A percentile compares a stretch with the other conserved stretches of the same genome.
Conservation (phyloP, 352 stramenopile genomes). For the Phytophthora colocasiae region DNA sequence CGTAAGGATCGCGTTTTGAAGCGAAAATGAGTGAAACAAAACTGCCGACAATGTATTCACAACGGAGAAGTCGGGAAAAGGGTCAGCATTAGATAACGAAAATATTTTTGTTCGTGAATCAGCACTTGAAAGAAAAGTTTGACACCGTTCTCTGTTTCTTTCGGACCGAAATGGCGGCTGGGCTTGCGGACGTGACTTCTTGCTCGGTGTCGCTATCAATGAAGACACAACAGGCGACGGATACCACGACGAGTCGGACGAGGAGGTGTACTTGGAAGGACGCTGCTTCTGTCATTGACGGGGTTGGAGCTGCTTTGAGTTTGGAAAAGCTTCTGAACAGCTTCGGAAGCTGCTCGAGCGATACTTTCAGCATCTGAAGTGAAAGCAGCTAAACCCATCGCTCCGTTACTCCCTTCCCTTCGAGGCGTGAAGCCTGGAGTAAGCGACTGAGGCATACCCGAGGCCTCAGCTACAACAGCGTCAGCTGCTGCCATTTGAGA, state of each 20-base stretch:
- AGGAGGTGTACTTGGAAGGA: slow-evolving; percentile 58
- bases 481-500: slow-evolving; percentile 82
- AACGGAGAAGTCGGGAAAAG: slow-evolving; percentile 27
- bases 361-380: slow-evolving; percentile 86
- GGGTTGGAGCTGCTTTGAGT: slow-evolving; percentile 1
- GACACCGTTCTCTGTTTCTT: slow-evolving; percentile 42
- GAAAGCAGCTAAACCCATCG: slow-evolving; percentile 49
- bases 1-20: slow-evolving; percentile 34
- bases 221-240: slow-evolving; percentile 44
- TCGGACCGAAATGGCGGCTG: slow-evolving; percentile 11
- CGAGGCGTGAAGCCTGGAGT: slow-evolving; percentile 55
- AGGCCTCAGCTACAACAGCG: slow-evolving; percentile 57
- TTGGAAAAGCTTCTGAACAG: slow-evolving; percentile 61
- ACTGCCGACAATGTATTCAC: slow-evolving; percentile 36
- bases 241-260: slow-evolving; percentile 29
- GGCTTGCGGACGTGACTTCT: slow-evolving; percentile 21
- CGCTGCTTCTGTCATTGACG: slow-evolving; percentile 26
- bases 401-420: slow-evolving; percentile 39
- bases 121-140: not conserved
- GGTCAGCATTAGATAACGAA: slow-evolving; percentile 41
- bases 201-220: slow-evolving; percentile 46
- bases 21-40: slow-evolving; percentile 35
- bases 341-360: slow-evolving; percentile 69
- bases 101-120: slow-evolving; percentile 34
- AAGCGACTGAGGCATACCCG: slow-evolving; percentile 20